Evolutionary conservation across 1,139 yeast species (phyloP), one percentile per base, ranked within the genome.

Genomic region (Magnusiomyces sp.): DNA sequence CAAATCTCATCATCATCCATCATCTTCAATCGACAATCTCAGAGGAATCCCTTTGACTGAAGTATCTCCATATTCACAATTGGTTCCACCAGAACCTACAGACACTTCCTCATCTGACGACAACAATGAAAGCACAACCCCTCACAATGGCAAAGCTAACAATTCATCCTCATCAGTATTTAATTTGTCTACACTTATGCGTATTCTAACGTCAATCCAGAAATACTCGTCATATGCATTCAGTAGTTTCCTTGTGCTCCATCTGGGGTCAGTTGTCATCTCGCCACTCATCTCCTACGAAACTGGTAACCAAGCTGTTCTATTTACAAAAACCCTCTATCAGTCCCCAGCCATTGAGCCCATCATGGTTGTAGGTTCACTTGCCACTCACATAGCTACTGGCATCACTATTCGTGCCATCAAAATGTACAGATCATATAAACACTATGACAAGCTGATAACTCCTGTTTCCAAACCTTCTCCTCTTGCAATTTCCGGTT

Each of bases 141-240:
- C 42, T 7, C 37, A n/a, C 38, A 17, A 2, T 39, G 19, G 11
- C 44, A 17, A 11, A 23, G 17, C n/a, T 5, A n/a, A 38, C 48
- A 13, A 31, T 19, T 7, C 33, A 16, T 33, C 23, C 40, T 9
- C 39, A 33, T 9, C 32, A 13, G 7, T 36, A 14, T 19, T 14
- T 33, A 5, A 31, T 44, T 13, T 34, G 42, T n/a, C 17, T 36
- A 41, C 45, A 11, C 16, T 40, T 4, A 14, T 48, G 14, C 41
- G 40, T 6, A 33, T 46, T 38, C 41, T 47, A 5, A 38, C 29
- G 3, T 19, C 23, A 46, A 27, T 56, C 38, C 95, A 85, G 63
- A 77, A 79, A 59, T 81, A 79, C 63, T 77, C 86, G 23, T 80
- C 87, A 0, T 74, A 78, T 50, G 70, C 80, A 10, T 80, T 85